Evolutionary conservation across 805 yeast species (phyloP).

Genomic region (Brettanomyces anomalus): DNA sequence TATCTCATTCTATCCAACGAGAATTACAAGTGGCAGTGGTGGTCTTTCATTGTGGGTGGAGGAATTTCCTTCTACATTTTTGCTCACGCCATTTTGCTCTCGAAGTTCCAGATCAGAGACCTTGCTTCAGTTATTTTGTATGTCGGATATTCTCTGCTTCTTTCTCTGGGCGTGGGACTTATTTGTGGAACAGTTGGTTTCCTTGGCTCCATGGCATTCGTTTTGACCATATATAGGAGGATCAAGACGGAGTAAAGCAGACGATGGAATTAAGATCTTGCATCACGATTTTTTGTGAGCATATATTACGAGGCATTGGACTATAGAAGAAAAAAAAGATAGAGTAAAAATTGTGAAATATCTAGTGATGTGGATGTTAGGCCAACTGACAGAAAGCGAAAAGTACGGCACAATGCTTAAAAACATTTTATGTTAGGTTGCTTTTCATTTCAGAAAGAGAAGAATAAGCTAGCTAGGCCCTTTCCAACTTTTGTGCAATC

Average conservation of each 20-base stretch:
- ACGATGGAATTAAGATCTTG: neutral
- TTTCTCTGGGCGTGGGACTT: conserved; percentile 63
- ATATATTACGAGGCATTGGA: neutral
- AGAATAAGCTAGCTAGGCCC: no score
- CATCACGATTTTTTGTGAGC: neutral
- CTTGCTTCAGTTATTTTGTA: conserved; percentile 70
- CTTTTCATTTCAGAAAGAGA: no score
- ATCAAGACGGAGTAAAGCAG: conserved; percentile 72
- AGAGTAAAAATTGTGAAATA: no score
- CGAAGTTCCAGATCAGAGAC: conserved; percentile 63
- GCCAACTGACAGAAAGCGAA: no score
- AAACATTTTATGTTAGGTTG: no score
- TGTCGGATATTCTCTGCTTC: conserved; percentile 70
- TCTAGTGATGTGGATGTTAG: no score
- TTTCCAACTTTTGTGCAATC: no score
- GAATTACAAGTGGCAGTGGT: conserved; percentile 98
- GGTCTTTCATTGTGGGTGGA: conserved; percentile 77
- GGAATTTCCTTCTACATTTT: conserved; percentile 83
- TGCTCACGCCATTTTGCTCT: conserved; percentile 69
- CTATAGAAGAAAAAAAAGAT: neutral
- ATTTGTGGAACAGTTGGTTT: conserved; percentile 88
- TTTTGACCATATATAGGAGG: conserved; percentile 70
- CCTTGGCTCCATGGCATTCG: conserved; percentile 61
- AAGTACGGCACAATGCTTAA: no score
- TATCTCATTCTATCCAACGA: conserved; percentile 84